Percentiles rank a stretch among this genome's conserved stretches.
Evolutionary conservation across 2,329 filamentous ascomycete species (phyloP).

Genomic region (Furcasterigmium furcatum): DNA sequence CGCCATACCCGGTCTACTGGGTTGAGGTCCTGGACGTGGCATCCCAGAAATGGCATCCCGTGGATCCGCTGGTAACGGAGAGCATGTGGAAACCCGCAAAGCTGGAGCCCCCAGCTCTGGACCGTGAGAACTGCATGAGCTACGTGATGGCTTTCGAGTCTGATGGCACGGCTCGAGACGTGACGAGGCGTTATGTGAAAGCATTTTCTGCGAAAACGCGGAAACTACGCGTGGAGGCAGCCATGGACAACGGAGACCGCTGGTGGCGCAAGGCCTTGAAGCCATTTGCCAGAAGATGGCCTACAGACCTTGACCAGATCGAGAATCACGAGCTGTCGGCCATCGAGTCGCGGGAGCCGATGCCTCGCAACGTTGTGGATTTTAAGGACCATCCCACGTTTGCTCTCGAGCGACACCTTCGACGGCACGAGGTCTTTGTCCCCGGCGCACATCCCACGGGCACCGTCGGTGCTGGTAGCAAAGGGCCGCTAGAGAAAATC

Average conservation of each 20-base stretch:
- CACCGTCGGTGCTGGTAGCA: slow-evolving; percentile 68
- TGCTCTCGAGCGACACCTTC: slow-evolving; percentile 81
- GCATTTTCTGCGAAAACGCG: slow-evolving; percentile 89
- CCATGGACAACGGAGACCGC: slow-evolving; percentile 40
- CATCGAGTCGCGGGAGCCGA: slow-evolving; percentile 71
- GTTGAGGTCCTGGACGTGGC: slow-evolving; percentile 85
- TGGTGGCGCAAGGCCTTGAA: slow-evolving; percentile 55
- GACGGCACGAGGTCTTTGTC: slow-evolving; percentile 76
- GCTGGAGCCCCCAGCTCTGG: slow-evolving; percentile 79
- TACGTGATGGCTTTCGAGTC: slow-evolving; percentile 87
- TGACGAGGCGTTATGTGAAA: slow-evolving; percentile 84
- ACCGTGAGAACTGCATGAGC: slow-evolving; percentile 70
- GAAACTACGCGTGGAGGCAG: slow-evolving; percentile 70
- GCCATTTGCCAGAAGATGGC: slow-evolving; percentile 37
- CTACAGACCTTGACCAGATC: slow-evolving; percentile 72
- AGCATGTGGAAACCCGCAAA: slow-evolving; percentile 70
- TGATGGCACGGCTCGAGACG: slow-evolving; percentile 75
- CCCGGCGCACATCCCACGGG: slow-evolving; percentile 69
- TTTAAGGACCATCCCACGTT: slow-evolving; percentile 84
- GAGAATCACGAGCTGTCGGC: slow-evolving; percentile 75
- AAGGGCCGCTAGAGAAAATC: slow-evolving; percentile 67
- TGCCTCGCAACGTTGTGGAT: slow-evolving; percentile 82
- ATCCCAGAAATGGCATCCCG: slow-evolving; percentile 86
- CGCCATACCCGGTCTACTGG: slow-evolving; percentile 85
- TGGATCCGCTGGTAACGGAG: slow-evolving; percentile 80